A percentile compares a stretch with the other conserved stretches of the same genome.
Evolutionary conservation across 306 rosid genomes (phyloP).

Genomic region (Vicia villosa): DNA sequence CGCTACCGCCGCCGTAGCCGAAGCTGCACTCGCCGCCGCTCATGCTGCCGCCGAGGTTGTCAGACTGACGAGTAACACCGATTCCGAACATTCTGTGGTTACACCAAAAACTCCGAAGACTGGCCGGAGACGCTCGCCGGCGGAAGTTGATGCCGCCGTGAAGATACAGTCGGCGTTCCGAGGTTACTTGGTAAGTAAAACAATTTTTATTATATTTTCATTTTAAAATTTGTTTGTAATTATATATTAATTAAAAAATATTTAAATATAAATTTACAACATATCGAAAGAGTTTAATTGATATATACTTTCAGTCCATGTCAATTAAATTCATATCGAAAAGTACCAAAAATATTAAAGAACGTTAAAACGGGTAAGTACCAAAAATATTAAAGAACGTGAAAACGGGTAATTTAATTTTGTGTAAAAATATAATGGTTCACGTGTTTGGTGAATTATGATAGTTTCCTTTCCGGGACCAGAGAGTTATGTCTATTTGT

Average conservation of each 20-base stretch:
- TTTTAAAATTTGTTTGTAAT: too few relatives aligned
- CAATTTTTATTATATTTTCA: neutral
- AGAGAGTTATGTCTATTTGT: constrained; percentile 32
- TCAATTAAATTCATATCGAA: too few relatives aligned
- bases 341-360: too few relatives aligned
- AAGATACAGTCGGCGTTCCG: constrained; percentile 82
- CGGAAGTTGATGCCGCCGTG: constrained; percentile 51
- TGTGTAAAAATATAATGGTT: neutral
- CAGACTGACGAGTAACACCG: constrained; percentile 45
- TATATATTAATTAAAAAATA: too few relatives aligned
- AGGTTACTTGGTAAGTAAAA: constrained; percentile 68
- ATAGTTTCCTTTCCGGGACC: constrained; percentile 30
- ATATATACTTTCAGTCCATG: too few relatives aligned
- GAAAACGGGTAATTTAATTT: constrained; percentile 9
- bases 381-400: neutral
- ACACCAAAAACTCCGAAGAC: constrained; percentile 1
- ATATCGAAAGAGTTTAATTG: too few relatives aligned
- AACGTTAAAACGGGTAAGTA: too few relatives aligned
- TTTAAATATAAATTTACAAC: too few relatives aligned
- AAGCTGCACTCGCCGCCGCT: constrained; percentile 92
- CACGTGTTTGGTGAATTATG: constrained; percentile 31
- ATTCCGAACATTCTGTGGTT: neutral
- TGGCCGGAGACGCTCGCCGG: constrained; percentile 33
- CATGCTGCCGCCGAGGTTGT: constrained; percentile 96
- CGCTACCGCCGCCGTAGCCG: constrained; percentile 89